phyloP scores from a whole-genome alignment of 345 rosid species.

The Lumnitzera littorea region DNA sequence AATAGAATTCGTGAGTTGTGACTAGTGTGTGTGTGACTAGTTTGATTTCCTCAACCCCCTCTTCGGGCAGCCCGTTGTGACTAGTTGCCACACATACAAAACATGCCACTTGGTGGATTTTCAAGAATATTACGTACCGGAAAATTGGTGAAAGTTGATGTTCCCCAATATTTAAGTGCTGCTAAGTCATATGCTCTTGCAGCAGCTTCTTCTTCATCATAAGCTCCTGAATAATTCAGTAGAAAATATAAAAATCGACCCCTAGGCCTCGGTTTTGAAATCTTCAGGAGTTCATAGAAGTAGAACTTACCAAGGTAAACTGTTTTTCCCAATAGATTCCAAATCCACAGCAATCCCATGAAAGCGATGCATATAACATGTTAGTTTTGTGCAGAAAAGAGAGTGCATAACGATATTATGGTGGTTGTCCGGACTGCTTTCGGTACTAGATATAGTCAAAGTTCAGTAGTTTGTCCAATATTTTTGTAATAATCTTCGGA shows the following conservation, averaged over 20 bases:
- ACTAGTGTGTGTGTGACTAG: too few species aligned
- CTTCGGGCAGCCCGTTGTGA: background rate
- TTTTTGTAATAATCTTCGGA: too few species aligned
- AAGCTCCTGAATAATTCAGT: conserved; percentile 36
- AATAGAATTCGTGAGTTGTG: background rate
- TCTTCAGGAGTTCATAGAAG: background rate
- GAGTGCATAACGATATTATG: too few species aligned
- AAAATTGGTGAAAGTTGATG: conserved; percentile 51
- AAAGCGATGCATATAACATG: background rate
- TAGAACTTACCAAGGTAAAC: conserved; percentile 47
- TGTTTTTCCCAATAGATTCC: conserved; percentile 14
- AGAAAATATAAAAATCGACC: background rate
- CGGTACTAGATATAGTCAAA: too few species aligned
- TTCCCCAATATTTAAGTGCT: conserved; percentile 61
- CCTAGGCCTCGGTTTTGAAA: background rate
- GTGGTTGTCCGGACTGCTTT: too few species aligned
- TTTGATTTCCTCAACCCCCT: too few species aligned
- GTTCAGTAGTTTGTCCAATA: too few species aligned
- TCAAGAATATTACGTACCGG: conserved; percentile 20
- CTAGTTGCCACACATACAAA: background rate
- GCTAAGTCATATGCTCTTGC: conserved; percentile 68
- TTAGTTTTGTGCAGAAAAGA: background rate
- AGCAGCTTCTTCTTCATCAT: conserved; percentile 61
- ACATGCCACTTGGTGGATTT: background rate
- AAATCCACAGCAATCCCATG: background rate